Conservation (phyloP, 2,329 filamentous ascomycete genomes). For the Alternaria conjuncta region DNA sequence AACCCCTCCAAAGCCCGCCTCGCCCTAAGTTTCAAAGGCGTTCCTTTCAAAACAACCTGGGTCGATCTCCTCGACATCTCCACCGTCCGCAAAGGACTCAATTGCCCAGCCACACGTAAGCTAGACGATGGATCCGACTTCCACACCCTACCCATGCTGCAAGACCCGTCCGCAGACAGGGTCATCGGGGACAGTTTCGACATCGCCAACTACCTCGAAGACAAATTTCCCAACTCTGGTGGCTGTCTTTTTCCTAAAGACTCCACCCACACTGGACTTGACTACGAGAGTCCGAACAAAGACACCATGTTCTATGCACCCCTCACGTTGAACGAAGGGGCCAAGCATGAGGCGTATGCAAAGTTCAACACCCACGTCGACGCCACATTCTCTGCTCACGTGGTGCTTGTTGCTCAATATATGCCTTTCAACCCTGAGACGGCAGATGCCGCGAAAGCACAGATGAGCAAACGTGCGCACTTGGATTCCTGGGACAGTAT, state of each 20-base stretch:
- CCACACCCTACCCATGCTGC: slow-evolving; percentile 66
- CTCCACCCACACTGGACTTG: background rate
- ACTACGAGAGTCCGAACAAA: slow-evolving; percentile 41
- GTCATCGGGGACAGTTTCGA: slow-evolving; percentile 69
- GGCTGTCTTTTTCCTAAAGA: slow-evolving; percentile 58
- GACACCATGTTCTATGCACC: slow-evolving; percentile 41
- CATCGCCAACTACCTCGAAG: slow-evolving; percentile 67
- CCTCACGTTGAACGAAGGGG: slow-evolving; percentile 25
- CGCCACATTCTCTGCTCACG: slow-evolving; percentile 58
- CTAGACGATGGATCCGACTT: slow-evolving; percentile 64
- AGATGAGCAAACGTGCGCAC: slow-evolving; percentile 57
- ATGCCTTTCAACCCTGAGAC: slow-evolving; percentile 61
- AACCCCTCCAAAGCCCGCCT: slow-evolving; percentile 61
- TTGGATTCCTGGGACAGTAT: slow-evolving; percentile 55
- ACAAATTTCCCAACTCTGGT: slow-evolving; percentile 56
- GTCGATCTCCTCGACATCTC: slow-evolving; percentile 58
- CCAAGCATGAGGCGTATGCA: slow-evolving; percentile 42
- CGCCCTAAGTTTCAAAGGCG: slow-evolving; percentile 58
- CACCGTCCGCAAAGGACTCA: slow-evolving; percentile 56
- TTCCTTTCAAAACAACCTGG: slow-evolving; percentile 60
- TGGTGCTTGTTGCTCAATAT: slow-evolving; percentile 48
- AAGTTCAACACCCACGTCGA: slow-evolving; percentile 64
- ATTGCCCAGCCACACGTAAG: slow-evolving; percentile 59
- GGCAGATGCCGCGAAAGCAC: slow-evolving; percentile 53
- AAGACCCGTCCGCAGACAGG: slow-evolving; percentile 52